Conservation (phyloP, 306 rosid genomes). For the Arachis stenosperma region DNA sequence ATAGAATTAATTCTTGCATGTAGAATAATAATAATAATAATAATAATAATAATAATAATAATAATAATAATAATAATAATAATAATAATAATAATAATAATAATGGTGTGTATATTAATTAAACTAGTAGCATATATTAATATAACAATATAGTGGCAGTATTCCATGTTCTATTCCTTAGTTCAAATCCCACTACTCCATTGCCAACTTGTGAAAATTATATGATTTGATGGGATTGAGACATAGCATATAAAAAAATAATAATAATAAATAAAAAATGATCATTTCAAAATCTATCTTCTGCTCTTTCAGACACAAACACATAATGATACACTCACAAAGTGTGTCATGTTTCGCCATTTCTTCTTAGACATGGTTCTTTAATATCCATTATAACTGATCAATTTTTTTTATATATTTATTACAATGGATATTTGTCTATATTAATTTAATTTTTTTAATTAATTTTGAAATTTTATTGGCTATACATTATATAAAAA, state of each 20-base stretch:
- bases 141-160: conserved; percentile 9
- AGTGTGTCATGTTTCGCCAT: too few species aligned
- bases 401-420: too few species aligned
- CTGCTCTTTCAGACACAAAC: neutral
- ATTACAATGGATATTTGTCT: too few species aligned
- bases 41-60: conserved; percentile 42
- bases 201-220: conserved; percentile 52
- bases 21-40: conserved; percentile 44
- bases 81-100: conserved; percentile 38
- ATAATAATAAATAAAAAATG: neutral
- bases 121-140: neutral
- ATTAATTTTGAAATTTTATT: too few species aligned
- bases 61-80: conserved; percentile 40
- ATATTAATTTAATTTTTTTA: too few species aligned
- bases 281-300: neutral
- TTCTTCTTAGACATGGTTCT: too few species aligned
- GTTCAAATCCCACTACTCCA: conserved; percentile 53
- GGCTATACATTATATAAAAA: too few species aligned
- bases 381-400: too few species aligned
- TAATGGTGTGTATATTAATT: neutral
- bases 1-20: conserved; percentile 32
- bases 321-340: too few species aligned
- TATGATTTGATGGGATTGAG: neutral
- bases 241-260: neutral
- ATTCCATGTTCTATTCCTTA: conserved; percentile 52